phyloP scores from a whole-genome alignment of 2,329 filamentous ascomycete genomes.

The Stemphylium beticola region DNA sequence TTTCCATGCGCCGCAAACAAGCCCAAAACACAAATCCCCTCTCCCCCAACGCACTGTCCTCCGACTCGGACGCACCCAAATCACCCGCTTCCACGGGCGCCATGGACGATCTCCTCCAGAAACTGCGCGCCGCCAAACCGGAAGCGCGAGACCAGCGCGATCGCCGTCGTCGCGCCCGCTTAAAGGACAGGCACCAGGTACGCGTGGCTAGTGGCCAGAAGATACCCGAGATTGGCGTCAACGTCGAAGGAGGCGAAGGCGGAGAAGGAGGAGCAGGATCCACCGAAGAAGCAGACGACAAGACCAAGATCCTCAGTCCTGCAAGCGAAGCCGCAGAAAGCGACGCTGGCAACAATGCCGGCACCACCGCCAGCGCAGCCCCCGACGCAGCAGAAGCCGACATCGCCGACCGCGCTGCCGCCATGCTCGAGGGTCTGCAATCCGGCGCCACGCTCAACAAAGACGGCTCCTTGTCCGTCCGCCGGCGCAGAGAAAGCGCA shows the following conservation, averaged over 20 bases:
- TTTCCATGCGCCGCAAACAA: constrained; percentile 85
- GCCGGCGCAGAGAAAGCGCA: constrained; percentile 74
- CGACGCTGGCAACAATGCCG: constrained; percentile 27
- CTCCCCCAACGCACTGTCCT: constrained; percentile 52
- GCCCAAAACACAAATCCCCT: constrained; percentile 59
- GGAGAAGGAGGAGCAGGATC: not conserved
- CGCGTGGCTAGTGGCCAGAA: constrained; percentile 88
- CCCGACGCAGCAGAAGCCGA: constrained; percentile 56
- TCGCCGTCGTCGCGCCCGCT: constrained; percentile 79
- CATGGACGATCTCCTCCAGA: constrained; percentile 95
- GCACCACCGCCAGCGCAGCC: constrained; percentile 51
- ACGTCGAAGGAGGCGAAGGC: constrained; percentile 36
- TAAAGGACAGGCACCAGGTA: constrained; percentile 90
- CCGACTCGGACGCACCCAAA: constrained; percentile 51
- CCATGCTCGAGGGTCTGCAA: constrained; percentile 82
- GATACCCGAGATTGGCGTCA: constrained; percentile 74
- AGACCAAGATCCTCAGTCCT: constrained; percentile 57
- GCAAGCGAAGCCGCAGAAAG: constrained; percentile 42
- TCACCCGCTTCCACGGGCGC: constrained; percentile 80
- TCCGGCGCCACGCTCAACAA: constrained; percentile 60
- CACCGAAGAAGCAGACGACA: constrained; percentile 53
- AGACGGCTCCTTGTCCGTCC: constrained; percentile 56
- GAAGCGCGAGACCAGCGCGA: constrained; percentile 89
- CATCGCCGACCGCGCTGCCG: constrained; percentile 82
- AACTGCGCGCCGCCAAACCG: constrained; percentile 89